Percentiles rank a stretch among this genome's conserved stretches.
phyloP scores from a whole-genome alignment of 1,284 basidiomycete species.

The Puccinia polysora region DNA sequence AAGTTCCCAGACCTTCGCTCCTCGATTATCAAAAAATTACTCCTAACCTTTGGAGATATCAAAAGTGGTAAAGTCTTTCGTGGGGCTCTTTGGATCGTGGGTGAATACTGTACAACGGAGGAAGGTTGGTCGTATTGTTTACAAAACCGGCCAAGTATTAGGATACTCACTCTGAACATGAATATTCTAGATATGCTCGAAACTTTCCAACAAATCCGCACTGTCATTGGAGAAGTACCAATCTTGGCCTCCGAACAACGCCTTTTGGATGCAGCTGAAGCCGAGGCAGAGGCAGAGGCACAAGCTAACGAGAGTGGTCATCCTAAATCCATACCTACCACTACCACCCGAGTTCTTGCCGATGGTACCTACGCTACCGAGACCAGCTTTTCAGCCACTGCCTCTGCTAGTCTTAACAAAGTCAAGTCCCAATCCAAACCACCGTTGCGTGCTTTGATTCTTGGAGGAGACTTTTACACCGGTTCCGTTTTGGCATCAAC shows the following conservation, averaged over 20 bases:
- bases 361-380: conserved; percentile 99
- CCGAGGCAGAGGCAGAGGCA: conserved; percentile 57
- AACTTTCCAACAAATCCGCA: conserved; percentile 75
- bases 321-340: conserved; percentile 51
- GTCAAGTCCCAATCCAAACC: conserved; percentile 84
- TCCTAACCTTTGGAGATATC: conserved; percentile 77
- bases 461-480: conserved; percentile 97
- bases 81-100: conserved; percentile 94
- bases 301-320: conserved; percentile 44
- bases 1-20: conserved; percentile 87
- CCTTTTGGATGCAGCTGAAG: conserved; percentile 68
- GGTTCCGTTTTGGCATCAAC: conserved; percentile 82
- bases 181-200: conserved; percentile 61
- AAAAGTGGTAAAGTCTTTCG: conserved; percentile 97
- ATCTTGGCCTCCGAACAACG: conserved; percentile 80
- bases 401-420: conserved; percentile 67
- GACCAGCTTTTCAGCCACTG: conserved; percentile 73
- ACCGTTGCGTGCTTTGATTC: conserved; percentile 78
- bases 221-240: conserved; percentile 89
- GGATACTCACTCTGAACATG: background rate
- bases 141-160: background rate
- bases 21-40: conserved; percentile 80
- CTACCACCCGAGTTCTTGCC: conserved; percentile 68
- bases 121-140: conserved; percentile 22
- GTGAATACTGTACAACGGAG: conserved; percentile 73